Conservation (phyloP, 2,329 filamentous ascomycete genomes). For the Cercospora sojina region DNA sequence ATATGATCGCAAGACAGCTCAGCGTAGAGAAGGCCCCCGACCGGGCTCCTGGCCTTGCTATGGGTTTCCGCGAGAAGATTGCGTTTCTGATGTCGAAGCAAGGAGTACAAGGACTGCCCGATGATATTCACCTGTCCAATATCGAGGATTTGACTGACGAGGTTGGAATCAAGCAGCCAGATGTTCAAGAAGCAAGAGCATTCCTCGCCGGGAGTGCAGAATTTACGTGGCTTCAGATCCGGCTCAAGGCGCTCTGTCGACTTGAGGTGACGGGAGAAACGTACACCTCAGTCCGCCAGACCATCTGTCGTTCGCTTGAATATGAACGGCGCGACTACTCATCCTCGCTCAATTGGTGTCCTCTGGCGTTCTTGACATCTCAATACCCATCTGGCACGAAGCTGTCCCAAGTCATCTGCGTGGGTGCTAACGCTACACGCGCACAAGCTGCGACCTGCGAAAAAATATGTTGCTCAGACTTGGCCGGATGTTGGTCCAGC, state of each 20-base stretch:
- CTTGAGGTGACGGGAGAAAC: background rate
- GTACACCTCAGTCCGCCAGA: background rate
- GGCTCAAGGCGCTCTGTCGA: background rate
- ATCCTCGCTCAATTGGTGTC: background rate
- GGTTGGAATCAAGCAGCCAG: background rate
- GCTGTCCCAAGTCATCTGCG: background rate
- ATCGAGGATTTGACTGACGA: background rate
- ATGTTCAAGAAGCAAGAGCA: background rate
- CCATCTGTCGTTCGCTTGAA: background rate
- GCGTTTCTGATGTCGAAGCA: background rate
- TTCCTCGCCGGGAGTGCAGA: background rate
- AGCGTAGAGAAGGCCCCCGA: background rate
- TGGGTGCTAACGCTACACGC: background rate
- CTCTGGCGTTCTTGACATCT: background rate
- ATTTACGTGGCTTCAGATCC: background rate
- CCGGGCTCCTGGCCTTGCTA: background rate
- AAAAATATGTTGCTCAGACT: background rate
- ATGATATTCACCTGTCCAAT: background rate
- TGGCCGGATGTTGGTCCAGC: background rate
- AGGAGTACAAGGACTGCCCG: background rate
- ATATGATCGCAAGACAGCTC: background rate
- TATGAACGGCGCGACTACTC: background rate
- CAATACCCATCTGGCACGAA: background rate
- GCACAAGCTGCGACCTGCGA: background rate
- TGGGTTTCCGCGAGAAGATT: background rate